These are phyloP conservation scores for Escallonia herrerae DNA, from an alignment of 129 eudicot genomes.

Conservation along the genomic window DNA sequence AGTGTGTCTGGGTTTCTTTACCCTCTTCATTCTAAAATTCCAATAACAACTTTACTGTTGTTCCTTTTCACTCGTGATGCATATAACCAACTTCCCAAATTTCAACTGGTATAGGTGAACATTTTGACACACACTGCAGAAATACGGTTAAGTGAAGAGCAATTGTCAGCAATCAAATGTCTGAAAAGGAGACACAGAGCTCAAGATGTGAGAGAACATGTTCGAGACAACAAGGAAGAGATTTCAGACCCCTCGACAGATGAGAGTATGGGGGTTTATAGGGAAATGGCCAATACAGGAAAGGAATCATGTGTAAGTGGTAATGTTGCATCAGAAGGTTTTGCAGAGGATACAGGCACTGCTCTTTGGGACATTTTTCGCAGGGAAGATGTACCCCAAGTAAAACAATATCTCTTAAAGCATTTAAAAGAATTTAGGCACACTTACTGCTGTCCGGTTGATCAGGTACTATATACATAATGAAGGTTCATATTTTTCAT, in stretches of 20 bases:
- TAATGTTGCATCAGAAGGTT: conserved; percentile 11
- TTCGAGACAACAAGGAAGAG: conserved; percentile 4
- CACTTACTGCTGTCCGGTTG: conserved; percentile 71
- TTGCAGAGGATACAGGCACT: conserved; percentile 36
- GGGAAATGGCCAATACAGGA: conserved; percentile 10
- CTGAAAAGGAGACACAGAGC: conserved; percentile 61
- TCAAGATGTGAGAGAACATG: conserved; percentile 59
- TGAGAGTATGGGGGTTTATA: conserved; percentile 1
- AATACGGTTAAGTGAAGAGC: conserved; percentile 38
- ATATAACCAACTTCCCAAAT: conserved; percentile 8
- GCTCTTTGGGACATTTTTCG: conserved; percentile 97
- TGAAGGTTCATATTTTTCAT: neutral
- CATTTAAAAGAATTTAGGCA: conserved; percentile 71
- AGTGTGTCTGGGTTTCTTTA: too few species aligned
- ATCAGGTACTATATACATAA: conserved; percentile 38
- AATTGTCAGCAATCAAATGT: conserved; percentile 37
- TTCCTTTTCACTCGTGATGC: neutral
- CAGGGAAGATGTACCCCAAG: conserved; percentile 69
- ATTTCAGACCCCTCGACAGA: too few species aligned
- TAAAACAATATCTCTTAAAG: conserved; percentile 49
- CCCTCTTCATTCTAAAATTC: too few species aligned
- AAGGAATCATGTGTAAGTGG: neutral
- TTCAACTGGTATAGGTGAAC: conserved; percentile 54
- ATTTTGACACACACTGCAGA: conserved; percentile 78
- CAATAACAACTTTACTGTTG: neutral